Base-by-base conservation (phyloP, 2,329 filamentous ascomycete genomes). In the Ophiobolus disseminans region DNA sequence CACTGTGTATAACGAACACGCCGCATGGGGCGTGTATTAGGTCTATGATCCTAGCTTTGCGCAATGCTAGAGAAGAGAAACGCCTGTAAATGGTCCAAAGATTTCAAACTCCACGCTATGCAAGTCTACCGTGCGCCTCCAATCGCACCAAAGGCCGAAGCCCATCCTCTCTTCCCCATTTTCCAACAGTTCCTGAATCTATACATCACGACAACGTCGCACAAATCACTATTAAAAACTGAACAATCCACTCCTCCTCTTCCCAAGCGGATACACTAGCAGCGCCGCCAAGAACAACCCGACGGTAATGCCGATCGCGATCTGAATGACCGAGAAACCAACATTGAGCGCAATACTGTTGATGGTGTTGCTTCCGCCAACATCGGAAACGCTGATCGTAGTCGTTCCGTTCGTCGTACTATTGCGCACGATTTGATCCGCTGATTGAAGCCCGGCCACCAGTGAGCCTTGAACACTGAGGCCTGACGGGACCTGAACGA, bases 401-500 rank as follows among this genome's bases (percentile, higher is more conserved):
- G 75, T 80, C 16, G 75, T n/a, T n/a, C n/a, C 76, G 28, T 63
- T 58, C 2, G 76, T 73, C 19, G 78, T 81, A 0, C 75, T 75
- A 50, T 75, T 78, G 7, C 69, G 64, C 5, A 75, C 78, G 55
- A 84, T 82, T 56, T 84, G 77, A 53, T 85, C 77, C 0, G 84
- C 83, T 1, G 77, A 80, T 8, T 78, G 78, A 35, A 86, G 75
- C 11, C 84, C 83, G 0, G 78, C 75, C 1, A 86, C 77, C 14
- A 86, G 65, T 11, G 76, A 80, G 1, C 84, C 84, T 42, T 76
- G 79, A 1, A 84, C 83, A 2, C 83, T 81, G 2, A 86, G 73
- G 1, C 83, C 84, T 2, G 78, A 82, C 0, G 84, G 84, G 0
- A 86, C 83, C 50, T 85, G 82, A 2, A 86, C 82, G 55, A 95